Evolutionary conservation across 306 rosid species (phyloP).

Genomic region (Vachellia pachyceras): DNA sequence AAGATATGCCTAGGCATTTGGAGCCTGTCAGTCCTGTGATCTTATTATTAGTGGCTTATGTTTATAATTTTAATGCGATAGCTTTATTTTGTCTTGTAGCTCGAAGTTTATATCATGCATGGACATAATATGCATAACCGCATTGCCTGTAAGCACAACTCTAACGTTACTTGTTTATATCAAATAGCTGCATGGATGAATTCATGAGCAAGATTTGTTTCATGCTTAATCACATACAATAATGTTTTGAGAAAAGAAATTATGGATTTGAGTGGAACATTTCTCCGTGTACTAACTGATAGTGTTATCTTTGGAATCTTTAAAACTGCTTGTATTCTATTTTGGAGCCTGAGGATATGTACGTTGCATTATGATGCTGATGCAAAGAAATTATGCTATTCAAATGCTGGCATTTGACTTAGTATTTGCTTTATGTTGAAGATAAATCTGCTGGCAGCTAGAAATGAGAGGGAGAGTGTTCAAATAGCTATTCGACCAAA

Average conservation of each 20-base stretch:
- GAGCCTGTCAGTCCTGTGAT: slow-evolving; percentile 65
- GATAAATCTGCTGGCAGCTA: slow-evolving; percentile 95
- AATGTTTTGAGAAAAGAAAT: neutral
- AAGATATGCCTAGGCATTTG: slow-evolving; percentile 88
- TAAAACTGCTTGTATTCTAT: slow-evolving; percentile 8
- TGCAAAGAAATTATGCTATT: slow-evolving; percentile 15
- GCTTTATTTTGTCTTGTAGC: neutral
- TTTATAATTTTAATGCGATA: slow-evolving; percentile 13
- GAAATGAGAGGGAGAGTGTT: slow-evolving; percentile 96
- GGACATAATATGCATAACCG: slow-evolving; percentile 6
- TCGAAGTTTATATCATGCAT: neutral
- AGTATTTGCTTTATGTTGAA: slow-evolving; percentile 52
- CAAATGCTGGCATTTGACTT: slow-evolving; percentile 21
- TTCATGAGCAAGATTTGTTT: slow-evolving; percentile 22
- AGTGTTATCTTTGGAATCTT: slow-evolving; percentile 20
- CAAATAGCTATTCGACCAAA: slow-evolving; percentile 94
- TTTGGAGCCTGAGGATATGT: slow-evolving; percentile 23
- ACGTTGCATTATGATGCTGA: slow-evolving; percentile 31
- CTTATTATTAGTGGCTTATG: slow-evolving; percentile 19
- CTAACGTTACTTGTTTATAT: slow-evolving; percentile 24
- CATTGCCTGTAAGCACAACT: slow-evolving; percentile 18
- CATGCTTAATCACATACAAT: slow-evolving; percentile 5
- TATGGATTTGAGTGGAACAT: slow-evolving; percentile 4
- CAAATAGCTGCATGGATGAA: slow-evolving; percentile 8
- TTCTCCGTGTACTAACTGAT: neutral